Evolutionary conservation across 495 filamentous ascomycete species (phyloP), one percentile per base, ranked within the genome.

Genomic region (Podospora conica): DNA sequence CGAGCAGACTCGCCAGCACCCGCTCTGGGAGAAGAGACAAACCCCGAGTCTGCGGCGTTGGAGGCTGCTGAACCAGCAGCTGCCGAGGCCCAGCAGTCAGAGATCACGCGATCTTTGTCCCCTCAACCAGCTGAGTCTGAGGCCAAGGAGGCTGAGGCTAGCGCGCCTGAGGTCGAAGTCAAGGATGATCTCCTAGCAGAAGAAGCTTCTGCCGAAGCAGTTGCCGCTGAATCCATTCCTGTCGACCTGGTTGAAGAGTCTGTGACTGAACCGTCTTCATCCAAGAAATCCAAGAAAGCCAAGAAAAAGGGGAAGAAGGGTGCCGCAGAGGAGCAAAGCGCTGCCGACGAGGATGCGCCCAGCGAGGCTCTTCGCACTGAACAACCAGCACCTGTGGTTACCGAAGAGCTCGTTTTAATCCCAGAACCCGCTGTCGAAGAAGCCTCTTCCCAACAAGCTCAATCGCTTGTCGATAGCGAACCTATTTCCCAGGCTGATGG

Each of bases 201-300:
- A 25, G 33, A 61, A 61, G 20, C 20, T n/a, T 18, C 7, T 18
- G 15, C n/a, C 1, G 40, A 48, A n/a, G 15, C 15, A n/a, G 40
- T 48, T 7, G 40, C 55, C 22, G 55, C 23, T 57, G 55, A 57
- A 25, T 5, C 55, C 55, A 6, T 24, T 8, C 15, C 18, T 24
- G 56, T 11, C 28, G 67, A 63, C 23, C 53, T 56, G 11, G 27
- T 20, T 21, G 48, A 25, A 24, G 68, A 66, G 54, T 9, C 70
- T 53, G 65, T 65, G 59, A 28, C 53, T 65, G 48, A 65, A 9
- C 10, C 27, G 28, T 9, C 31, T 7, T 11, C 62, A 3, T n/a
- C 54, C 25, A 73, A 73, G 66, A 73, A 71, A 60, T 66, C 66
- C 56, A 71, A 63, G 65, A 73, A 71, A 60, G 61, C 58, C 11